Percentiles rank a stretch among this genome's conserved stretches.
Conservation (phyloP, 441 rosid genomes). For the Gossypium laxum region DNA sequence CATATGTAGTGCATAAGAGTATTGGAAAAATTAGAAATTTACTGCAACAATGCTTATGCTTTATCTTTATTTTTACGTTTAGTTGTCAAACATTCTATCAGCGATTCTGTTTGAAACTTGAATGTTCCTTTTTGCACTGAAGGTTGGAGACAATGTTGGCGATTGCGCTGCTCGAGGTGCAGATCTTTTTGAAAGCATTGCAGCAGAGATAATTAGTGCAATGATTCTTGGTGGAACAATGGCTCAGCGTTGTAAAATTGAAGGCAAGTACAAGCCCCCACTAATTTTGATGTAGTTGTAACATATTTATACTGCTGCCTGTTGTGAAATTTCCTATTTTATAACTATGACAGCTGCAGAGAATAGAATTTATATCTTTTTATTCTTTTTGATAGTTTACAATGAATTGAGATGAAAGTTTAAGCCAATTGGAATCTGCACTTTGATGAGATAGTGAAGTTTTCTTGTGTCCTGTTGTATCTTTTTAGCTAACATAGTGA, state of each 20-base stretch:
- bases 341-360: neutral
- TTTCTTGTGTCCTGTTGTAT: neutral
- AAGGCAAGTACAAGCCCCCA: conserved; percentile 41
- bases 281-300: neutral
- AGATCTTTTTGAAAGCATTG: conserved; percentile 97
- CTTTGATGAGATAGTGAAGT: neutral
- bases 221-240: conserved; percentile 98
- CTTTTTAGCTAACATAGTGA: neutral
- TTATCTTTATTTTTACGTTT: neutral
- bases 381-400: neutral
- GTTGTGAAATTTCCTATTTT: neutral
- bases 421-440: neutral
- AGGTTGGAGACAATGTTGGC: conserved; percentile 98
- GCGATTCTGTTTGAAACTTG: conserved; percentile 3
- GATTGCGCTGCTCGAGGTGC: conserved; percentile 99
- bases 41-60: neutral
- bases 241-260: conserved; percentile 87
- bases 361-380: neutral
- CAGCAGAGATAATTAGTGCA: conserved; percentile 96
- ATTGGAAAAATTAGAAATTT: neutral
- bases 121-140: conserved; percentile 20
- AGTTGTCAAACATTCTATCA: neutral
- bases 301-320: neutral
- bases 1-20: neutral
- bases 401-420: neutral